Evolutionary conservation across 2,329 filamentous ascomycete species (phyloP).

Genomic region (Teratosphaeriaceae sp.): DNA sequence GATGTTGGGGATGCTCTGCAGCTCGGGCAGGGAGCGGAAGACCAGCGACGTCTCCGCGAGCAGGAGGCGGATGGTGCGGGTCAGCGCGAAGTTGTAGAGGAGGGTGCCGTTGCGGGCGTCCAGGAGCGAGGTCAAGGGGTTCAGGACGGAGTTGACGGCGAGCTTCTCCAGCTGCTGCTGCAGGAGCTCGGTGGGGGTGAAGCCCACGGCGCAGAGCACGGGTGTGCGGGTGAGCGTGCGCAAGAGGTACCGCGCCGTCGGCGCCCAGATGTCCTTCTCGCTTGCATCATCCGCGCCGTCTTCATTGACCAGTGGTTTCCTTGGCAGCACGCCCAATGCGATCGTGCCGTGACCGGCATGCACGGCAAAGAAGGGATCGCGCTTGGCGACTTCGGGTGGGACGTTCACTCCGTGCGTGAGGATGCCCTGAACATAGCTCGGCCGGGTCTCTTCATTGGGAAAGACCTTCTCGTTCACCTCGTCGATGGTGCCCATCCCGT

Average conservation of each 20-base stretch:
- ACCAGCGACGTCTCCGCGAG: constrained; percentile 69
- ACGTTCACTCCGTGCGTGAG: constrained; percentile 52
- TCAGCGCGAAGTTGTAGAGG: constrained; percentile 58
- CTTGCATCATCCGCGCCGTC: not conserved
- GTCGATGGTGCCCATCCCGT: constrained; percentile 80
- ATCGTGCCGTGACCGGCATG: constrained; percentile 56
- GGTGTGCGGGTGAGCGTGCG: constrained; percentile 57
- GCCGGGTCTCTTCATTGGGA: constrained; percentile 55
- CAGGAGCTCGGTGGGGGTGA: constrained; percentile 57
- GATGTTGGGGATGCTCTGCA: constrained; percentile 55
- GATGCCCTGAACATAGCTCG: constrained; percentile 69
- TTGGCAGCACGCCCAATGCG: constrained; percentile 46
- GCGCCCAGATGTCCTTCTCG: constrained; percentile 28
- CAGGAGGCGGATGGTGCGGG: constrained; percentile 61
- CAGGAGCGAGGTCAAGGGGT: constrained; percentile 73
- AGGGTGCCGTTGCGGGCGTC: constrained; percentile 70
- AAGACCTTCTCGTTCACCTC: constrained; percentile 67
- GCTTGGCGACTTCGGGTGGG: constrained; percentile 26
- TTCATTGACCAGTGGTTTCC: constrained; percentile 15
- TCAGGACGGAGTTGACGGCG: constrained; percentile 67
- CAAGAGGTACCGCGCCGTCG: constrained; percentile 54
- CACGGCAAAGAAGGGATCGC: constrained; percentile 45
- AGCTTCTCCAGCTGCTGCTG: constrained; percentile 72
- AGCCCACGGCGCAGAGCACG: constrained; percentile 53
- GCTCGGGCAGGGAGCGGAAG: constrained; percentile 67